Conservation (phyloP, 2,329 filamentous ascomycete species). For the Xenosphaeropsis pyriputrescens region DNA sequence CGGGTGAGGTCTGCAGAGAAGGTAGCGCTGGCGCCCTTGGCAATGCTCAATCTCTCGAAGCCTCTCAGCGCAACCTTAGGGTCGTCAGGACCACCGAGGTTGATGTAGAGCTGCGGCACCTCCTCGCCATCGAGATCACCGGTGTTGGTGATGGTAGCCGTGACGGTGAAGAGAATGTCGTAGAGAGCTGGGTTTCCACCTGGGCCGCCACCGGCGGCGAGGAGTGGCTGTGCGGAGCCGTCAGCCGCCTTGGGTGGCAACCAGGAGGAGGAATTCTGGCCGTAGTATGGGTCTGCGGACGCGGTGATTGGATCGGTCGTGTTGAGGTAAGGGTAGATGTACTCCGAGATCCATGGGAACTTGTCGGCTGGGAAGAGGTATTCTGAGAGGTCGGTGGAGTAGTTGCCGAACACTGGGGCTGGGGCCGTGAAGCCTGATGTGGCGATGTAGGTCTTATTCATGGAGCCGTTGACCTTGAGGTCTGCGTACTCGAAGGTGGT, state of each 20-base stretch:
- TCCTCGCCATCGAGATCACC: constrained; percentile 37
- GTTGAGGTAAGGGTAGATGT: constrained; percentile 44
- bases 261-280: constrained; percentile 12
- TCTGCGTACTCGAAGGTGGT: constrained; percentile 66
- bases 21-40: constrained; percentile 48
- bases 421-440: constrained; percentile 44
- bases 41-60: constrained; percentile 65
- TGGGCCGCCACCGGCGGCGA: constrained; percentile 32
- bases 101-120: constrained; percentile 54
- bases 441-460: constrained; percentile 21
- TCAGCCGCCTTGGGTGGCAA: constrained; percentile 28
- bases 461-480: constrained; percentile 26
- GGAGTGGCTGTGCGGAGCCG: constrained; percentile 27
- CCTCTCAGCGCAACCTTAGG: constrained; percentile 53
- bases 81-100: constrained; percentile 65
- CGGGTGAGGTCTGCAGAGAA: constrained; percentile 60
- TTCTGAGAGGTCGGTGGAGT: constrained; percentile 44
- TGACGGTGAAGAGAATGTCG: constrained; percentile 37
- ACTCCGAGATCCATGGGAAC: constrained; percentile 27
- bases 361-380: constrained; percentile 53
- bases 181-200: constrained; percentile 39
- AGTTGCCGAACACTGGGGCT: constrained; percentile 48
- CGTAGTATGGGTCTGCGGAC: constrained; percentile 20
- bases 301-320: constrained; percentile 32
- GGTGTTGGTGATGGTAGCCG: constrained; percentile 38